Evolutionary conservation across 164 flowering plant genomes (phyloP), one percentile per base, ranked within the genome.

Genomic region (Santalum album): DNA sequence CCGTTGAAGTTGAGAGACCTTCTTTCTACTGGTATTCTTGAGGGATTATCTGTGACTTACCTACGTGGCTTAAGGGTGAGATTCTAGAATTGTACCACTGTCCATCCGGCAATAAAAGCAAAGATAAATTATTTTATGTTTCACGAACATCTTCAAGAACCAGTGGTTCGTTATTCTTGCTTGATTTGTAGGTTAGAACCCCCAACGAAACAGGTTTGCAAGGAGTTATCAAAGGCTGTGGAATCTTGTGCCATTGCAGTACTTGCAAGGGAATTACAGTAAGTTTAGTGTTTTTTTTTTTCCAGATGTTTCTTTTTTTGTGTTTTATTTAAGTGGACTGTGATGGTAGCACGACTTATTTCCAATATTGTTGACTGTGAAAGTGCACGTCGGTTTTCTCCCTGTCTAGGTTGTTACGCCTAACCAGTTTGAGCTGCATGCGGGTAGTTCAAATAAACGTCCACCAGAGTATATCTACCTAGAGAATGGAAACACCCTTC

Each of bases 401-500:
- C 49, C 7, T 29, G 32, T 54, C 32, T 68, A 91, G 98, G 75
- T 83, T 57, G 67, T 91, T 24, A 57, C 78, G 0, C 84, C 90
- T 49, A 59, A 54, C 20, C 58, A 68, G 34, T 91, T 81, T 71
- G 90, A 88, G 67, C 48, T 60, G 51, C 98, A 91, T 74, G 98
- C 96, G 9, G 78, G 82, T 40, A 81, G 95, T 67, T 29, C 59
- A 48, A 81, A 84, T 59, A 86, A 84, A 55, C 79, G 79, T 51
- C 80, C 96, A 7, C 60, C 84, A 5, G 85, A 84, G 22, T 72
- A 79, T 57, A 86, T 83, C 32, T 75, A 71, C 63, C 64, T 91
- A 66, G 90, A 84, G 42, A 88, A 78, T 71, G 90, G 95, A 19
- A 79, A 66, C 3, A 71, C 69, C 48, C 74, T 91, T 1, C 79